These are phyloP conservation scores for Lojkania enalia DNA, from an alignment of 2,329 filamentous ascomycete genomes.

Conservation along the genomic window DNA sequence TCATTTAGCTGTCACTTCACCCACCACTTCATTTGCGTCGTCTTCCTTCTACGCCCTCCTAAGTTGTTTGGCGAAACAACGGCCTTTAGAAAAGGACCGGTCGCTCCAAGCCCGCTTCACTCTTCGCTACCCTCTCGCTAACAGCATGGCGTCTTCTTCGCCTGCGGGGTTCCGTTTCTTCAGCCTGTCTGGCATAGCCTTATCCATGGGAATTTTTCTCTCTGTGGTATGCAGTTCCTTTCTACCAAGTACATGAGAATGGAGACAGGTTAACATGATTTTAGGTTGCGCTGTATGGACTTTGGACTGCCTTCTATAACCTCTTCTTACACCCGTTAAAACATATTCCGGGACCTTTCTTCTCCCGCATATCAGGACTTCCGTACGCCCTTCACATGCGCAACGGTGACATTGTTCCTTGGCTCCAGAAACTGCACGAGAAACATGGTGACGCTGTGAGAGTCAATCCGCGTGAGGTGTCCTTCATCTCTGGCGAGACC, in stretches of 20 bases:
- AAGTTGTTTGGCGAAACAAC: too few species aligned
- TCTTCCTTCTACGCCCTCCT: too few species aligned
- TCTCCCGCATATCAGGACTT: constrained; percentile 35
- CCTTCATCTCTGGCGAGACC: constrained; percentile 49
- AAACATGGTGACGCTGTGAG: constrained; percentile 50
- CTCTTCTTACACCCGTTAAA: constrained; percentile 50
- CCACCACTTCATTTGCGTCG: too few species aligned
- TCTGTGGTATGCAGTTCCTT: constrained; percentile 13
- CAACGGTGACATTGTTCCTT: constrained; percentile 29
- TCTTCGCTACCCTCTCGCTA: neutral
- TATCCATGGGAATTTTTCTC: constrained; percentile 15
- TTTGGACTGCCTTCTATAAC: constrained; percentile 38
- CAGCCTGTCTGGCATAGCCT: constrained; percentile 15
- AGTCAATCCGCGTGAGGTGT: constrained; percentile 47
- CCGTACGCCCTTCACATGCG: constrained; percentile 35
- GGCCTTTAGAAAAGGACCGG: too few species aligned
- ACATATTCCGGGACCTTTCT: constrained; percentile 49
- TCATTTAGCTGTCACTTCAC: too few species aligned
- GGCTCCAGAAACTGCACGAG: constrained; percentile 40
- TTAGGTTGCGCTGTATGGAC: constrained; percentile 18
- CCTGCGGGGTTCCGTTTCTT: constrained; percentile 14
- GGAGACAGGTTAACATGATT: neutral
- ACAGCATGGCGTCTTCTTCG: constrained; percentile 4
- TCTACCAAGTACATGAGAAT: too few species aligned
- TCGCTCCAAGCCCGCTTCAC: too few species aligned